Evolutionary conservation across 768 basidiomycete species (phyloP).

Genomic region (Calocybe cyanea): DNA sequence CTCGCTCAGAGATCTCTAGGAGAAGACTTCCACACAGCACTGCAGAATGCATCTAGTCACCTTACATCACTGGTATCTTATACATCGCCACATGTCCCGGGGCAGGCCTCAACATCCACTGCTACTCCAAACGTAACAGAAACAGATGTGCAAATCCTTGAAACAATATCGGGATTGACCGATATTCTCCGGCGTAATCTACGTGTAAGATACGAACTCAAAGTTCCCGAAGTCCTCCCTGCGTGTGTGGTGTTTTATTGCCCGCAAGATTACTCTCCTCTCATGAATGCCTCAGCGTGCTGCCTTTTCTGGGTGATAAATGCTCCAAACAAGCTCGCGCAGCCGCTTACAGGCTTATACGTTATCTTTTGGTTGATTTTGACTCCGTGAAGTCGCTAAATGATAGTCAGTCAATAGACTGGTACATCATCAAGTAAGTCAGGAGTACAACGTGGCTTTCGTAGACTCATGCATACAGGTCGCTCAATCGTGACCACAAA

Average conservation of each 20-base stretch:
- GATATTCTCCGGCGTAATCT: constrained; percentile 64
- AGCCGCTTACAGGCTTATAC: constrained; percentile 78
- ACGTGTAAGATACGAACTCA: constrained; percentile 74
- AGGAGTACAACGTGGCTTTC: constrained; percentile 1
- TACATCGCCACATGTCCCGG: constrained; percentile 25
- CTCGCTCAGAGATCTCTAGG: constrained; percentile 17
- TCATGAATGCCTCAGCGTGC: constrained; percentile 48
- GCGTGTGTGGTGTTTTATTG: constrained; percentile 48
- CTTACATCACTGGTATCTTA: constrained; percentile 55
- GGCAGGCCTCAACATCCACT: constrained; percentile 33
- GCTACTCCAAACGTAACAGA: constrained; percentile 37
- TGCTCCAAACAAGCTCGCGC: constrained; percentile 73
- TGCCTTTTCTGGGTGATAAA: constrained; percentile 73
- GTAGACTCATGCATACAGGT: constrained; percentile 38
- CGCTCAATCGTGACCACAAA: constrained; percentile 82
- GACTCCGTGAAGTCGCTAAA: constrained; percentile 66
- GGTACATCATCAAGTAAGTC: constrained; percentile 83
- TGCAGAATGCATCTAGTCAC: constrained; percentile 58
- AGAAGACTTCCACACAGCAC: constrained; percentile 72
- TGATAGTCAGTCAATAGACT: constrained; percentile 63
- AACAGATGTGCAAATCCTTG: constrained; percentile 52
- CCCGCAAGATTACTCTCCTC: not conserved
- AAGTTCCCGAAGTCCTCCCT: constrained; percentile 64
- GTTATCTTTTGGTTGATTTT: constrained; percentile 71
- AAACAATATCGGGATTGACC: constrained; percentile 62